These are phyloP conservation scores for Kandelia obovata DNA, from an alignment of 345 rosid species.

Conservation along the genomic window DNA sequence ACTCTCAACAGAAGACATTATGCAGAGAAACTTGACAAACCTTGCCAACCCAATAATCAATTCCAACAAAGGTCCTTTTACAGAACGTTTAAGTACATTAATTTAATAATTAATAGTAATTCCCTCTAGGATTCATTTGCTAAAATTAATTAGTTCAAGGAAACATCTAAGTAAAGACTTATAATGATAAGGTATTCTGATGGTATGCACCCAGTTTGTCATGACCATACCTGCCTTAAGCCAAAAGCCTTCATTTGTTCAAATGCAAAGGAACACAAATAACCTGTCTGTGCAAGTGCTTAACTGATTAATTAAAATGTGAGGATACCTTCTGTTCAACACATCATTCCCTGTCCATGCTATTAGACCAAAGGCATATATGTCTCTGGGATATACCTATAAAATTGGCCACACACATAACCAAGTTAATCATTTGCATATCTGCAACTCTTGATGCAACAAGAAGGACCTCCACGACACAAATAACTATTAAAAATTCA, in stretches of 20 bases:
- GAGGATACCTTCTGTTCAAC: conserved; percentile 70
- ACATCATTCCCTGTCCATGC: conserved; percentile 98
- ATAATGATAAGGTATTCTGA: too few relatives aligned
- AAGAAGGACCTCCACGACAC: neutral
- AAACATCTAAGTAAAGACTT: too few relatives aligned
- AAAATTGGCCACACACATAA: conserved; percentile 3
- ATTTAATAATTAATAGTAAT: too few relatives aligned
- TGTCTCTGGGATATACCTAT: conserved; percentile 87
- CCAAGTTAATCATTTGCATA: neutral
- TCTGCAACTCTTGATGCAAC: neutral
- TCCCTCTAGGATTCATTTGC: too few relatives aligned
- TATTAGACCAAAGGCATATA: conserved; percentile 82
- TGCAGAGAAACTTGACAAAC: neutral
- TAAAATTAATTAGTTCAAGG: too few relatives aligned
- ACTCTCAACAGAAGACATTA: neutral
- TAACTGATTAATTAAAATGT: neutral
- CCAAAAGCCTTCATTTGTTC: neutral
- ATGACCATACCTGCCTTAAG: neutral
- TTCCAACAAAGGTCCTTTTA: too few relatives aligned
- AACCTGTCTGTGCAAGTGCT: too few relatives aligned
- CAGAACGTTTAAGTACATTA: too few relatives aligned
- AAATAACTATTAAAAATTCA: too few relatives aligned
- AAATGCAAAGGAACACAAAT: too few relatives aligned
- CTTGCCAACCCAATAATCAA: neutral
- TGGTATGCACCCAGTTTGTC: too few relatives aligned